Percentiles rank a stretch among this genome's conserved stretches.
phyloP scores from a whole-genome alignment of 2,329 filamentous ascomycete genomes.

The Dothistroma septosporum region DNA sequence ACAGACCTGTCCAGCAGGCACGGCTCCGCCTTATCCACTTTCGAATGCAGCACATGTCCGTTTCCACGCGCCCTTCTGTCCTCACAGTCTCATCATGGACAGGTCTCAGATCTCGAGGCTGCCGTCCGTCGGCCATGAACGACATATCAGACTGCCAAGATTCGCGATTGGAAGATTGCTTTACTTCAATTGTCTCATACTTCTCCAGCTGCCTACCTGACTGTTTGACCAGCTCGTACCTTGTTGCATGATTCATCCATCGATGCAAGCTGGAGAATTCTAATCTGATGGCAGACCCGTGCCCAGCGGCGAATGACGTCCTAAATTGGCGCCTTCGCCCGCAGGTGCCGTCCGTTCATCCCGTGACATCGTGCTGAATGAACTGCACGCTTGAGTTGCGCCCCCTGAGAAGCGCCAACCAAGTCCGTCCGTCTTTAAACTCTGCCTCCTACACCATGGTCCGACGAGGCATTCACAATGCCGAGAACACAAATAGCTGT shows the following conservation, averaged over 20 bases:
- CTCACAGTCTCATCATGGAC: too few relatives aligned
- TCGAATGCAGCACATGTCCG: too few relatives aligned
- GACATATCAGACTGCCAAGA: not conserved
- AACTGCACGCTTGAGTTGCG: conserved; percentile 9
- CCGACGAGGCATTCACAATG: conserved; percentile 39
- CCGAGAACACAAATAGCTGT: conserved; percentile 55
- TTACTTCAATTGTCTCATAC: conserved; percentile 13
- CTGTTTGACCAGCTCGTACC: conserved; percentile 7
- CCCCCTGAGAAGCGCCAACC: conserved; percentile 1
- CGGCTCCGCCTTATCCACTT: too few relatives aligned
- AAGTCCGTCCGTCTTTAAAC: not conserved
- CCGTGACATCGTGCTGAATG: not conserved
- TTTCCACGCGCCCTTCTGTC: too few relatives aligned
- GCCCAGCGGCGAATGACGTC: not conserved
- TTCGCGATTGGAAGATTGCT: not conserved
- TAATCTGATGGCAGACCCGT: conserved; percentile 7
- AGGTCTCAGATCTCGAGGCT: not conserved
- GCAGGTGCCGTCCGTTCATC: conserved; percentile 2
- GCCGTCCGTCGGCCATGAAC: not conserved
- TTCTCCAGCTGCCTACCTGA: conserved; percentile 13
- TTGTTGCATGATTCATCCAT: conserved; percentile 3
- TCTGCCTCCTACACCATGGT: conserved; percentile 12
- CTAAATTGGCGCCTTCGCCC: conserved; percentile 4
- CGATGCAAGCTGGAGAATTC: conserved; percentile 9
- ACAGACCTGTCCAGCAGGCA: too few relatives aligned